These are phyloP conservation scores for Exophiala oligosperma DNA, from an alignment of 2,329 filamentous ascomycete genomes.

Conservation along the genomic window DNA sequence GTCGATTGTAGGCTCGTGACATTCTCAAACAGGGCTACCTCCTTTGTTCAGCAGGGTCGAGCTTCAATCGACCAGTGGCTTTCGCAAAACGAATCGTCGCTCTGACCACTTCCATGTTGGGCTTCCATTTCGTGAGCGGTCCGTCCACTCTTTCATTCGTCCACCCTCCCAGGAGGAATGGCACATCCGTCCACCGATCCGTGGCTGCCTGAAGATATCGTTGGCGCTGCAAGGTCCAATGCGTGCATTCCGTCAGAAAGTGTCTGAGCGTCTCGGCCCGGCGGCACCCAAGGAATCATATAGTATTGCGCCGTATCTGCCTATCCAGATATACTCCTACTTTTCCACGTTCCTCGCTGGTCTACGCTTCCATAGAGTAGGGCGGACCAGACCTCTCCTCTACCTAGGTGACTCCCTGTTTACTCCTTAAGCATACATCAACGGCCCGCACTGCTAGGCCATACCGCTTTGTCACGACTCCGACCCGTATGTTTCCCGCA, in stretches of 20 bases:
- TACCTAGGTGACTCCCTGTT: no score
- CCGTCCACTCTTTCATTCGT: no score
- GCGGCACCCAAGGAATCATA: slow-evolving; percentile 4
- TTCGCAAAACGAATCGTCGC: no score
- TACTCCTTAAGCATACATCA: no score
- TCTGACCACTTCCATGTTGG: no score
- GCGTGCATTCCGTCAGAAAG: slow-evolving; percentile 2
- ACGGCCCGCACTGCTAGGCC: neutral
- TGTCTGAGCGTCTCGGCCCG: neutral
- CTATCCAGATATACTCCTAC: slow-evolving; percentile 6
- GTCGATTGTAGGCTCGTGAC: no score
- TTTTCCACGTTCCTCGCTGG: slow-evolving; percentile 4
- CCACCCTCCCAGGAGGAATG: slow-evolving; percentile 1
- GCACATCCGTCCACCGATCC: neutral
- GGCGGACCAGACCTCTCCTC: no score
- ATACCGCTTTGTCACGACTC: slow-evolving; percentile 3
- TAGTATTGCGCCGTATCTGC: slow-evolving; percentile 4
- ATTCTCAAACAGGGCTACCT: no score
- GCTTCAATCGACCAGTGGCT: no score
- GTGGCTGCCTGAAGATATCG: slow-evolving; percentile 1
- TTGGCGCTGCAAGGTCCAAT: neutral
- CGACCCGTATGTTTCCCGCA: slow-evolving; percentile 3
- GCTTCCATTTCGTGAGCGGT: neutral
- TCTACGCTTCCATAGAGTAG: slow-evolving; percentile 5
- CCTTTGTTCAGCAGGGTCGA: no score